Conservation (phyloP, 257 asterid genomes). For the Apocynum venetum region DNA sequence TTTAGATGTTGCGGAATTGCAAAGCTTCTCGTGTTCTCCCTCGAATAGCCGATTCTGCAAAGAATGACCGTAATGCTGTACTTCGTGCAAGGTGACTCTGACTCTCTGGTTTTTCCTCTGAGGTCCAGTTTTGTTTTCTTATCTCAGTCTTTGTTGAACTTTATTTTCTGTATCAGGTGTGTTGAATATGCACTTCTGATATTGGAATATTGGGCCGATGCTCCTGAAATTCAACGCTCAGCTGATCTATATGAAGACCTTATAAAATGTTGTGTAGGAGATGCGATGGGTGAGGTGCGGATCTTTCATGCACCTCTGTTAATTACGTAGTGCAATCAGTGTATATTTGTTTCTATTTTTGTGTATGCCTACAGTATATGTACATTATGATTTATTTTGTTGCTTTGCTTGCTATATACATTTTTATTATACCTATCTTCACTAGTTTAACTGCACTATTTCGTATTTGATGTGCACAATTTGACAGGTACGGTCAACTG, state of each 20-base stretch:
- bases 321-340: no score
- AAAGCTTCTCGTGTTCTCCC: constrained; percentile 94
- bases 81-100: constrained; percentile 85
- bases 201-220: constrained; percentile 99
- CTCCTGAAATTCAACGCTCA: constrained; percentile 94
- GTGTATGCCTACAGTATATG: background rate
- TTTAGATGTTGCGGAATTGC: constrained; percentile 94
- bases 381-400: background rate
- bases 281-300: constrained; percentile 97
- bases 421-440: constrained; percentile 2
- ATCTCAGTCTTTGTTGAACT: constrained; percentile 14
- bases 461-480: constrained; percentile 20
- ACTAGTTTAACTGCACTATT: constrained; percentile 12
- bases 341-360: background rate
- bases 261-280: constrained; percentile 86
- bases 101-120: constrained; percentile 4
- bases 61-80: constrained; percentile 86
- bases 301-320: constrained; percentile 10
- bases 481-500: constrained; percentile 89
- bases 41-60: constrained; percentile 82
- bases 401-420: background rate
- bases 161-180: constrained; percentile 54
- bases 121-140: background rate
- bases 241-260: constrained; percentile 95
- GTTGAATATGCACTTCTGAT: constrained; percentile 93